phyloP scores from a whole-genome alignment of 208 protist genomes.

The Acanthamoeba sp. region DNA sequence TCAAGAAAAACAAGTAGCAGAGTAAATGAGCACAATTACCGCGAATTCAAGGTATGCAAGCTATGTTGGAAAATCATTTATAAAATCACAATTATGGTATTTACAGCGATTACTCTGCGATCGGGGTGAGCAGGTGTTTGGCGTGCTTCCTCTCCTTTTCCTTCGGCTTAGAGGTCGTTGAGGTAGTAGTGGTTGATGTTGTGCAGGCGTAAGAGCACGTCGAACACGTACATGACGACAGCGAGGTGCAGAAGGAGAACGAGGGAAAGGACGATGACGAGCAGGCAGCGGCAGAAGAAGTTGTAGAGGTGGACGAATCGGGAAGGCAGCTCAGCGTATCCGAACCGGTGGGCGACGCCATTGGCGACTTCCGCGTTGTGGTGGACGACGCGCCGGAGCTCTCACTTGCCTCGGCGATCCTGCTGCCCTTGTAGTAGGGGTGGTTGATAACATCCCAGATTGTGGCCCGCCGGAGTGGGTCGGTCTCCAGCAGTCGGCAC shows the following conservation, averaged over 20 bases:
- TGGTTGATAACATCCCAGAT: slow-evolving; percentile 66
- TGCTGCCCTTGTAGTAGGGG: slow-evolving; percentile 25
- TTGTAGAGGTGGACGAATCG: background rate
- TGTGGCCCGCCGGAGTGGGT: slow-evolving; percentile 28
- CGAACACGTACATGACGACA: background rate
- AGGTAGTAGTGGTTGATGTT: background rate
- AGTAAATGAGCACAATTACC: background rate
- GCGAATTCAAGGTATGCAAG: background rate
- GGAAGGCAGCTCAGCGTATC: slow-evolving; percentile 8
- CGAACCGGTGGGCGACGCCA: background rate
- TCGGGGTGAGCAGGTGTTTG: background rate
- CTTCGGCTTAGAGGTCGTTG: background rate
- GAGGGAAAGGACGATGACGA: background rate
- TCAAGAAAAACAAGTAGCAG: background rate
- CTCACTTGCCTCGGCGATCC: background rate
- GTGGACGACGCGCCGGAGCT: background rate
- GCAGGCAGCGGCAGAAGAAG: too few relatives aligned
- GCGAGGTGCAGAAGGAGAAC: background rate
- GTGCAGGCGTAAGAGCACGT: background rate
- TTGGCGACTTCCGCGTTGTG: background rate
- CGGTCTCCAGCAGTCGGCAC: background rate
- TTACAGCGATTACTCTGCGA: background rate
- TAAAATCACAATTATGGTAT: background rate
- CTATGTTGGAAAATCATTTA: background rate
- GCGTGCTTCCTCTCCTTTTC: too few relatives aligned